Evolutionary conservation across 2,329 filamentous ascomycete species (phyloP), one percentile per base, ranked within the genome.

Genomic region (Pseudogymnoascus pannorum): DNA sequence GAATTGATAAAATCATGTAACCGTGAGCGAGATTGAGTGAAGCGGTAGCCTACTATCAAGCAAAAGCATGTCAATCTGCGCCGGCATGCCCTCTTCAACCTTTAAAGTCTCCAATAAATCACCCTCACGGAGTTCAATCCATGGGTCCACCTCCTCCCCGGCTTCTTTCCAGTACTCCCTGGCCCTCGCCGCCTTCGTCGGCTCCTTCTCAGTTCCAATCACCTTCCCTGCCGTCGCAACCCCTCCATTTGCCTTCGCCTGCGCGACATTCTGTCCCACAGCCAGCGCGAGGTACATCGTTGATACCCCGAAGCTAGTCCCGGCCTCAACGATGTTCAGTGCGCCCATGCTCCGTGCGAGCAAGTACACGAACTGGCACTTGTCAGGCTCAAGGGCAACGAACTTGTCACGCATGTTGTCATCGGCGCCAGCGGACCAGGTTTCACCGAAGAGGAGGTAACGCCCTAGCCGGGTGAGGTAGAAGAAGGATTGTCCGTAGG

Each of bases 231-330:
- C 14, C n/a, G n/a, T 11, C 44, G 6, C 22, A 29, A 6, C n/a
- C 60, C 70, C 59, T 11, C 70, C 72, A n/a, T 63, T 66, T 2
- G 59, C 63, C 7, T 31, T 51, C 2, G 24, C 44, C 22, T 51
- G 44, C 0, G 64, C 66, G 0, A 73, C 74, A 62, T 81, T 85
- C 60, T 81, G 75, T 0, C 75, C 75, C 0, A 82, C 80, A 0
- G 82, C 84, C 2, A 86, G 73, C 0, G 83, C 82, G 1, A 87
- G 76, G 63, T 86, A 87, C 48, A 87, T 83, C 0, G 84, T 86
- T 61, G 79, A 83, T 1, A 87, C 78, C 2, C 84, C 84, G 62
- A 83, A 87, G 42, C 78, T 81, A 0, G 84, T 87, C 1, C 84
- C 84, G 0, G 81, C 83, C 67, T 87, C 84, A 36, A 87, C 78